Evolutionary conservation across 2,329 filamentous ascomycete genomes (phyloP).

Genomic region (Penicillium aurantiogriseum): DNA sequence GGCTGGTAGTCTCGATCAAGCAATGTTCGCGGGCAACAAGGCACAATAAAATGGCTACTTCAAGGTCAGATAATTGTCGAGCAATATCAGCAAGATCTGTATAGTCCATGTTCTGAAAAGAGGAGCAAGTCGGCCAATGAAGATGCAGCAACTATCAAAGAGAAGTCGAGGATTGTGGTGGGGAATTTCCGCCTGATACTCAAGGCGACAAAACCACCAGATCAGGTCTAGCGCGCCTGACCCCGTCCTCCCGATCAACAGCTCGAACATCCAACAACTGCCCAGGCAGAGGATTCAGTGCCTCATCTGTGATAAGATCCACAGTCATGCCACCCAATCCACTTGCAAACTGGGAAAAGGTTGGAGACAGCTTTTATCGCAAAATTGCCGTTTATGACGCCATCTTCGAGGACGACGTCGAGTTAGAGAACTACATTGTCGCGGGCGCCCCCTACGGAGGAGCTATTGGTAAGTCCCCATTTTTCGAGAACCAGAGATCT

Average conservation of each 20-base stretch:
- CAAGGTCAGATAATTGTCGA: conserved; percentile 78
- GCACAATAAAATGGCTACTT: conserved; percentile 80
- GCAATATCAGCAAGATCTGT: conserved; percentile 65
- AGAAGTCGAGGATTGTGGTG: conserved; percentile 5
- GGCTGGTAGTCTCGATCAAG: conserved; percentile 71
- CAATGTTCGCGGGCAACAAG: conserved; percentile 82
- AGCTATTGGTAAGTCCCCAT: conserved; percentile 69
- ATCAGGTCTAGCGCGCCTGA: conserved; percentile 16
- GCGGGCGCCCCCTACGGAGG: conserved; percentile 90
- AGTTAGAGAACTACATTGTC: conserved; percentile 92
- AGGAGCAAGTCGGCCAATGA: conserved; percentile 3
- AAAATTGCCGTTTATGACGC: conserved; percentile 91
- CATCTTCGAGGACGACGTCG: conserved; percentile 87
- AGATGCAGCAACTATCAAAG: conserved; percentile 14
- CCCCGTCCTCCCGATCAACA: conserved; percentile 13
- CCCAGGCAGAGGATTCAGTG: background rate
- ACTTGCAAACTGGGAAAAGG: conserved; percentile 88
- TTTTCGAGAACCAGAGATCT: background rate
- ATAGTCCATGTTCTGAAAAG: conserved; percentile 55
- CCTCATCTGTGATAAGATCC: conserved; percentile 10
- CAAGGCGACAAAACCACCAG: background rate
- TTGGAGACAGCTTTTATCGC: conserved; percentile 92
- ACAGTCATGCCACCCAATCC: conserved; percentile 55
- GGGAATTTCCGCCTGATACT: conserved; percentile 2
- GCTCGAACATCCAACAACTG: conserved; percentile 10